Percentiles rank a stretch among this genome's conserved stretches.
These are phyloP conservation scores for Phalaenopsis equestris DNA, from an alignment of 106 monocot species.

Conservation along the genomic window DNA sequence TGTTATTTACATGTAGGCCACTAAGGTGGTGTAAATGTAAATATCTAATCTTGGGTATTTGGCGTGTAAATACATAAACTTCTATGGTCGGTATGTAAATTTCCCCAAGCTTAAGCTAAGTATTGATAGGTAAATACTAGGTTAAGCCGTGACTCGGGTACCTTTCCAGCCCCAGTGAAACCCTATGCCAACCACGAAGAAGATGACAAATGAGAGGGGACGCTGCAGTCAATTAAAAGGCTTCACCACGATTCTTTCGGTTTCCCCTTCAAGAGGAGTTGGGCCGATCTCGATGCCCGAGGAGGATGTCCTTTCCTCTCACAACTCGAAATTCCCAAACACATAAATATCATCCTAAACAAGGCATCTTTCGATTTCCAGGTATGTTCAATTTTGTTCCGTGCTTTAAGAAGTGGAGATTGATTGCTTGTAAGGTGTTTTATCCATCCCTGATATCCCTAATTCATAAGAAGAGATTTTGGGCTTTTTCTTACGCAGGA, in stretches of 20 bases:
- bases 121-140: too few species aligned
- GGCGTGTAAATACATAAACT: too few species aligned
- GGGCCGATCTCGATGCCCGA: background rate
- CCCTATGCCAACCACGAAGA: background rate
- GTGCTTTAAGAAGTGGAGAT: background rate
- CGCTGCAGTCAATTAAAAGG: background rate
- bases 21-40: too few species aligned
- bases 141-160: too few species aligned
- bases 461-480: background rate
- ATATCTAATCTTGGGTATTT: too few species aligned
- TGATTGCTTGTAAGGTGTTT: background rate
- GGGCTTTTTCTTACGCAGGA: background rate
- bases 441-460: background rate
- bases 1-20: too few species aligned
- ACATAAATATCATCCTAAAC: background rate
- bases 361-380: background rate
- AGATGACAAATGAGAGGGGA: slow-evolving; percentile 7
- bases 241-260: background rate
- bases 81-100: too few species aligned
- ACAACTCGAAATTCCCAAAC: background rate
- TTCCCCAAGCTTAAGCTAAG: too few species aligned
- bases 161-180: too few species aligned
- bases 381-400: background rate
- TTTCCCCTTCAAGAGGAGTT: background rate
- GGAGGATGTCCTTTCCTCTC: background rate